Base-by-base conservation (phyloP, 805 yeast genomes). In the Kurtzmaniella cleridarum region DNA sequence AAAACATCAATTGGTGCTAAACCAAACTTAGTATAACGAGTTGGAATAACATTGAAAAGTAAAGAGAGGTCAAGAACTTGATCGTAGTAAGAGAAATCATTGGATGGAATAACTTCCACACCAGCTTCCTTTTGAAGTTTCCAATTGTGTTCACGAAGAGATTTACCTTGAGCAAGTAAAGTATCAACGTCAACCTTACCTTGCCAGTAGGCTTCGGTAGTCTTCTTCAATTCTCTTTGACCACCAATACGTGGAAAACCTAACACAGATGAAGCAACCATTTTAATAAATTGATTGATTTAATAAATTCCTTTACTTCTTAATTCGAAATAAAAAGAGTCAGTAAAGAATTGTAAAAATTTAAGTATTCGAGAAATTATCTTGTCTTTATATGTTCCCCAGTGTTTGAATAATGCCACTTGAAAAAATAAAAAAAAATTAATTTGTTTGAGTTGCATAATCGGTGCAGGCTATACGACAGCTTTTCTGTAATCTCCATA, bases 161-260 rank as follows among this genome's bases (percentile, higher is more conserved):
- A 90, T 76, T 90, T 86, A 74, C 97, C 98, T 57, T 84, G 90
- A 60, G 86, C 78, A 68, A 87, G 71, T 54, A 93, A 81, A 60
- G 88, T 95, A 46, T 86, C 98, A 50, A 78, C 85, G 48, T 84
- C 59, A 59, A 82, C 82, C 76, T 90, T 91, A 66, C 97, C 97
- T 55, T 79, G 68, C 98, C 98, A 93, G 91, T 93, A 93, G 66
- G 95, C 85, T 77, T 93, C 98, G 56, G 98, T 93, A 71, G 88
- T 87, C 75, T 93, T 93, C 78, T 93, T 93, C 71, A 93, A 83
- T 78, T 93, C 98, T 81, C 98, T 93, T 78, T 89, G 89, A 59
- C 96, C 93, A 63, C 98, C 98, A 64, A 91, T 93, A 79, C 98
- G 93, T 75, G 98, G 98, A 93, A 93, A 93, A 71, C 98, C 98